A percentile compares a stretch with the other conserved stretches of the same genome.
Conservation (phyloP, 2,329 filamentous ascomycete species). For the Alternaria gaisen region DNA sequence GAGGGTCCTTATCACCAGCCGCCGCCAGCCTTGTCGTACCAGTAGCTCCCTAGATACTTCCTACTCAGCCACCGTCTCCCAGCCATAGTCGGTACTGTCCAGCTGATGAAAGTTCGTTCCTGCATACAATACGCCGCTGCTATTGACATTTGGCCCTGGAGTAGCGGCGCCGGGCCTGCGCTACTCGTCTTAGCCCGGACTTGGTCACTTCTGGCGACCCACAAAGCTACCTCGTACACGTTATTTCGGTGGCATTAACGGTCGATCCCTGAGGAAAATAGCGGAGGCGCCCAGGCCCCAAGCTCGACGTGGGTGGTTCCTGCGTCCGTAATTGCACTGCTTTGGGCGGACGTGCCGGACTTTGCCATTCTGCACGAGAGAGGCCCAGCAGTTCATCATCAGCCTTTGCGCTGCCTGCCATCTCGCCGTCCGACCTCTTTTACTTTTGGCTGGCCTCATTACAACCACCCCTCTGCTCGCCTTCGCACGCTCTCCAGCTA, state of each 20-base stretch:
- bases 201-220: constrained; percentile 11
- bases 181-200: constrained; percentile 18
- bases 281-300: constrained; percentile 14
- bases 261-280: constrained; percentile 18
- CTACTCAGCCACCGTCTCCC: not conserved
- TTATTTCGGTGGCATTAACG: constrained; percentile 33
- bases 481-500: constrained; percentile 22
- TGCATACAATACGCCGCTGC: constrained; percentile 4
- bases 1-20: not conserved
- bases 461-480: constrained; percentile 18
- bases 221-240: constrained; percentile 31
- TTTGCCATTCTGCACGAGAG: constrained; percentile 13
- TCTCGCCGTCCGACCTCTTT: constrained; percentile 11
- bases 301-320: constrained; percentile 22
- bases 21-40: not conserved
- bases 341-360: constrained; percentile 21
- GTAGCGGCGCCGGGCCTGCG: not conserved
- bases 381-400: constrained; percentile 21
- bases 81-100: not conserved
- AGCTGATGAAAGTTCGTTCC: not conserved
- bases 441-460: constrained; percentile 14
- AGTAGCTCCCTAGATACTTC: not conserved
- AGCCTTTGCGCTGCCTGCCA: constrained; percentile 14
- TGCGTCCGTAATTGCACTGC: constrained; percentile 18
- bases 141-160: not conserved